These are phyloP conservation scores for Botrytis squamosa DNA, from an alignment of 2,329 filamentous ascomycete species.

Conservation along the genomic window DNA sequence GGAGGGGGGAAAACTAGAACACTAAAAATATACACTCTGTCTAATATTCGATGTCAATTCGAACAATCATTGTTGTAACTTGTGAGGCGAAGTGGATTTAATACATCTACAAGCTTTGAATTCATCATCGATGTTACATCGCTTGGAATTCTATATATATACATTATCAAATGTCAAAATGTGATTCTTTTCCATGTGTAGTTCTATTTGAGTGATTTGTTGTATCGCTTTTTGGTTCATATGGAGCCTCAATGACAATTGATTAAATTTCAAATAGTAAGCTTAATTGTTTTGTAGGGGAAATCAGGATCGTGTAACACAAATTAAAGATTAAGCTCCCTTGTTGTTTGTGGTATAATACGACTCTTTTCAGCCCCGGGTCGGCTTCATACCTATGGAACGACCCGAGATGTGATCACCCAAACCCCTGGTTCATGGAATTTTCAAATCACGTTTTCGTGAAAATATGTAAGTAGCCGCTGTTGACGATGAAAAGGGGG, in stretches of 20 bases:
- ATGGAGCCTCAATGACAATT: not conserved
- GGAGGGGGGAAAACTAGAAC: not conserved
- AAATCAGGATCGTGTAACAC: not conserved
- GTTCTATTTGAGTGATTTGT: not conserved
- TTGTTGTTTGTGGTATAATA: not conserved
- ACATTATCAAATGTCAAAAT: not conserved
- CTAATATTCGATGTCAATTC: not conserved
- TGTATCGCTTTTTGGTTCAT: not conserved
- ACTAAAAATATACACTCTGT: not conserved
- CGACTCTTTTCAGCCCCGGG: slow-evolving; percentile 11
- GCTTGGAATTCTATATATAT: not conserved
- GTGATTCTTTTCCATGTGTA: not conserved
- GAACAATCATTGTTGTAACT: not conserved
- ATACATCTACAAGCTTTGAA: not conserved
- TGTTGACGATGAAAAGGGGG: slow-evolving; percentile 22
- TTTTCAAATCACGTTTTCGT: slow-evolving; percentile 2
- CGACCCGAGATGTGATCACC: slow-evolving; percentile 34
- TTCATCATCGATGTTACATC: not conserved
- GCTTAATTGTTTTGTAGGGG: not conserved
- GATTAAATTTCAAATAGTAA: not conserved
- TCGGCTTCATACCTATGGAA: slow-evolving; percentile 25
- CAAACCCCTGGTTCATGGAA: slow-evolving; percentile 31
- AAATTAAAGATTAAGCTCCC: not conserved
- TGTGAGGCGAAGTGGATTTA: not conserved
- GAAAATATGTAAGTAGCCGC: slow-evolving; percentile 20